phyloP scores from a whole-genome alignment of 768 basidiomycete genomes.

The Trametes punicea region DNA sequence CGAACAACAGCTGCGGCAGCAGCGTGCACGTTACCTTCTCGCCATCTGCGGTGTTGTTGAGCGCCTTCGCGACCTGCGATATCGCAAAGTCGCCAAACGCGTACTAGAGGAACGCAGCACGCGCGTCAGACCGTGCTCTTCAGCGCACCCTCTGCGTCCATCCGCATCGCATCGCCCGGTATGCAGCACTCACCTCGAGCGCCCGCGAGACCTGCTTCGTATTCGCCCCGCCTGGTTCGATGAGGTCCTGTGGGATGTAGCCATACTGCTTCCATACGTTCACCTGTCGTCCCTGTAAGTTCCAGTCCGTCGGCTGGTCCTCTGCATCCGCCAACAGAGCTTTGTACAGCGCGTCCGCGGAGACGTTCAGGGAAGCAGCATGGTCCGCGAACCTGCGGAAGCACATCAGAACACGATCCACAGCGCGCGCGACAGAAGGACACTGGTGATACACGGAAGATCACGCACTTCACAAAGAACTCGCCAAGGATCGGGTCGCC shows the following conservation, averaged over 20 bases:
- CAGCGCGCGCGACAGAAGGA: background rate
- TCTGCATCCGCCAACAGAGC: conserved; percentile 60
- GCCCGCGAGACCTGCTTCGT: conserved; percentile 63
- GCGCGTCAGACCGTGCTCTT: too few relatives aligned
- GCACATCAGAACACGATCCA: too few relatives aligned
- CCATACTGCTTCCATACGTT: conserved; percentile 52
- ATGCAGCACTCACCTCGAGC: conserved; percentile 42
- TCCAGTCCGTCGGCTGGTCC: conserved; percentile 55
- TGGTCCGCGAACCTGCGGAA: conserved; percentile 46
- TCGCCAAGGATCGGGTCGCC: conserved; percentile 65
- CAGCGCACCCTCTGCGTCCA: background rate
- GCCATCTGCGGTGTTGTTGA: conserved; percentile 49
- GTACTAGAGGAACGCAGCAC: conserved; percentile 35
- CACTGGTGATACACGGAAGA: background rate
- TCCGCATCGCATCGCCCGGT: background rate
- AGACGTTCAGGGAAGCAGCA: conserved; percentile 45
- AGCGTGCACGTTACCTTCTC: conserved; percentile 39
- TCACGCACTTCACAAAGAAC: conserved; percentile 57
- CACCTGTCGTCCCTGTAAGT: conserved; percentile 57
- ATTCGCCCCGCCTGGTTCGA: conserved; percentile 46
- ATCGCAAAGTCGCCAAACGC: conserved; percentile 64
- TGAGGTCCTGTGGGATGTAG: conserved; percentile 33
- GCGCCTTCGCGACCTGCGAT: conserved; percentile 56
- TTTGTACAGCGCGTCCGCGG: conserved; percentile 47
- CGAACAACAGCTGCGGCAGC: background rate